A percentile compares a stretch with the other conserved stretches of the same genome.
phyloP scores from a whole-genome alignment of 2,329 filamentous ascomycete species.

The Emmonsiellopsis sp. region DNA sequence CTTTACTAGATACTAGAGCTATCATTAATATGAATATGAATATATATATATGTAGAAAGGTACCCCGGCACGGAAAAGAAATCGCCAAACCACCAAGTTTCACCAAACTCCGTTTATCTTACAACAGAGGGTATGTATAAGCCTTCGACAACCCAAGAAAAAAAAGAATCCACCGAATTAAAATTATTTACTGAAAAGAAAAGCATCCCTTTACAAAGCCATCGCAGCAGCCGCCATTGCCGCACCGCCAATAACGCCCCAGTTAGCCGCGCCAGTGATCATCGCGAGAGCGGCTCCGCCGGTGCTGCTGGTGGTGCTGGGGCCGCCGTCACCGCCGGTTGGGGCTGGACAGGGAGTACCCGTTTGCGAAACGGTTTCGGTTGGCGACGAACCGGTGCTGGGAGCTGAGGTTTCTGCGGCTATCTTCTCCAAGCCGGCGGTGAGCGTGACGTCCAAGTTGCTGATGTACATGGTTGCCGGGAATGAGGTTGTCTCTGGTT shows the following conservation, averaged over 20 bases:
- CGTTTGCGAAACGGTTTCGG: neutral
- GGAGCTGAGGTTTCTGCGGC: neutral
- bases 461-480: neutral
- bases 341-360: neutral
- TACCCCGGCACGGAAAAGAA: too few relatives aligned
- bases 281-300: neutral
- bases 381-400: neutral
- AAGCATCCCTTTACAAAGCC: neutral
- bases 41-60: too few relatives aligned
- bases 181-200: too few relatives aligned
- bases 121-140: too few relatives aligned
- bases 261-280: neutral
- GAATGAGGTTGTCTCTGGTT: neutral
- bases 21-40: too few relatives aligned
- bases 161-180: too few relatives aligned
- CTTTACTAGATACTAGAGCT: too few relatives aligned
- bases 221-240: neutral
- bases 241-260: neutral
- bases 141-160: too few relatives aligned
- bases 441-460: neutral
- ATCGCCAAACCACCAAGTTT: too few relatives aligned
- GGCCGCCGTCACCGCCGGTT: neutral
- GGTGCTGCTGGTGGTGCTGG: neutral
- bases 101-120: too few relatives aligned
- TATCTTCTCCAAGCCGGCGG: neutral